These are phyloP conservation scores for Leccinum rimulosum DNA, from an alignment of 768 basidiomycete species.

Conservation along the genomic window DNA sequence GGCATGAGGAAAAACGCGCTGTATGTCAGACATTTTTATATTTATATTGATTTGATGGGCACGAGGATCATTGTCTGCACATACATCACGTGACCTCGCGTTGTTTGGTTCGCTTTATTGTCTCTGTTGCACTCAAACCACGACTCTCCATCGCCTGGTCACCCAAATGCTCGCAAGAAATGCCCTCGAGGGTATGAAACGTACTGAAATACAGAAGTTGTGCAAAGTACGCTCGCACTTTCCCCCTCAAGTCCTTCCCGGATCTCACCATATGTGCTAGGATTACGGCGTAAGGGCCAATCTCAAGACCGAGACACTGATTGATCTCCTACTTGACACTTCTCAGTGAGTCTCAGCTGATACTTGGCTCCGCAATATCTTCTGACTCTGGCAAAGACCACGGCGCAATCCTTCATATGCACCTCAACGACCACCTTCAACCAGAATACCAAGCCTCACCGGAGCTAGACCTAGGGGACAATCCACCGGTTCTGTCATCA, in stretches of 20 bases:
- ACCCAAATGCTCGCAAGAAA: conserved; percentile 39
- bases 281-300: conserved; percentile 82
- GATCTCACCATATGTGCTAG: conserved; percentile 37
- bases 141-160: conserved; percentile 20
- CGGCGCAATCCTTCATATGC: conserved; percentile 19
- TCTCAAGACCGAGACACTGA: conserved; percentile 75
- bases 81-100: conserved; percentile 45
- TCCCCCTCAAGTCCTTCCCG: conserved; percentile 13
- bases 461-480: conserved; percentile 28
- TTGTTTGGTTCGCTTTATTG: conserved; percentile 46
- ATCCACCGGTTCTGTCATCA: conserved; percentile 36
- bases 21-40: neutral
- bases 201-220: conserved; percentile 53
- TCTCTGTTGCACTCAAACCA: conserved; percentile 48
- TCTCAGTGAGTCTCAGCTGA: conserved; percentile 35
- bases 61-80: neutral
- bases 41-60: neutral
- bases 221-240: conserved; percentile 49
- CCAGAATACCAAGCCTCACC: conserved; percentile 31
- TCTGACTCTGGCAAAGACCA: conserved; percentile 32
- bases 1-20: conserved; percentile 17
- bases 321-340: conserved; percentile 66
- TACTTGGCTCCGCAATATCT: conserved; percentile 36
- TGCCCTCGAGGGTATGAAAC: conserved; percentile 52
- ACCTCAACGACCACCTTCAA: conserved; percentile 31